Base-by-base conservation (phyloP, 1,284 basidiomycete genomes). In the Ceratobasidium sp. region DNA sequence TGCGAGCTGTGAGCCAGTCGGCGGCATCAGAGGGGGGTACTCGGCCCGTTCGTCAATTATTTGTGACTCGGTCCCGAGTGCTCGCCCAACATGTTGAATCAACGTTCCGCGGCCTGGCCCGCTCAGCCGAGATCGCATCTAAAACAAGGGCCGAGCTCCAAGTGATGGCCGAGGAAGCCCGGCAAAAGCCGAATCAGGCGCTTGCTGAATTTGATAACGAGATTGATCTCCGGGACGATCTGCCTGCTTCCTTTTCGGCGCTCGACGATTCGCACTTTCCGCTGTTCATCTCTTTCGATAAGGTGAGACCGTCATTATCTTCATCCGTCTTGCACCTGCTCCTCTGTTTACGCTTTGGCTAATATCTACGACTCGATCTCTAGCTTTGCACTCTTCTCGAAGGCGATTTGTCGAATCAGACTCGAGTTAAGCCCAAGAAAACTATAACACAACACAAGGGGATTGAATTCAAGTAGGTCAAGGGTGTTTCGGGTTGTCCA, bases 211-310 rank as follows among this genome's bases (percentile, higher is more conserved):
- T 58, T 27, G 53, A 49, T 27, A 16, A 34, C 22, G 27, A 39
- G 16, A 1, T 49, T 16, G 56, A 49, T 53, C n/a, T 49, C 1
- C 27, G 54, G 14, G 29, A 72, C 3, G 46, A 49, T 48, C 56
- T 72, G 1, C 69, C 69, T 8, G 0, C 51, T 19, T 39, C 37
- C 1, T 72, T 54, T 27, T 58, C 51, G 22, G 1, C 24, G 22
- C 69, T 72, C 0, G 11, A 72, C 16, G 13, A 27, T 14, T 37
- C 29, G 1, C n/a, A 72, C 59, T 72, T 61, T 34, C 69, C 69
- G 0, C 56, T 72, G 6, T 72, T 72, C 29, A 37, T 72, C 19
- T 56, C 69, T 0, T 58, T 59, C 29, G 69, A 72, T 14, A 54
- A 62, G 56, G 69, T 72, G 14, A 11, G n/a, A n/a, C n/a, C n/a